Evolutionary conservation across 768 basidiomycete genomes (phyloP).

Genomic region (Boletus subcaerulescens): DNA sequence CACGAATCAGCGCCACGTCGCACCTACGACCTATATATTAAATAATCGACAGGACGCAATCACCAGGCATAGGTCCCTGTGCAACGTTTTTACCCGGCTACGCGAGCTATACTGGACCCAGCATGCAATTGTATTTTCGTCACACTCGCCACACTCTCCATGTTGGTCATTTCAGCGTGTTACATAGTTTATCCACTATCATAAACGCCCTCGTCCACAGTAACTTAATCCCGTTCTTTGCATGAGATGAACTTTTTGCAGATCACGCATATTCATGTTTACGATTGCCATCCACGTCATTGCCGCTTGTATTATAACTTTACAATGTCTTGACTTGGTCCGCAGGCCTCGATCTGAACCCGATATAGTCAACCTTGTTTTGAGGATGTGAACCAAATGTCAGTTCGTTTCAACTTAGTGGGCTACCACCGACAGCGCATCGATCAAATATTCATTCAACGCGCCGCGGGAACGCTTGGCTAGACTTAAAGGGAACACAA

Average conservation of each 20-base stretch:
- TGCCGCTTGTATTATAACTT: neutral
- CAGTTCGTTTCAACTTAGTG: too few species aligned
- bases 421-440: too few species aligned
- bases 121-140: neutral
- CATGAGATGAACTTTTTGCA: neutral
- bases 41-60: conserved; percentile 3
- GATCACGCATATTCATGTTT: neutral
- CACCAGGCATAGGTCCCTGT: conserved; percentile 10
- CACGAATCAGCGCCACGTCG: conserved; percentile 6
- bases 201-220: conserved; percentile 1
- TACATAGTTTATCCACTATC: conserved; percentile 25
- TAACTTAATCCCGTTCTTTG: conserved; percentile 20
- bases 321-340: neutral
- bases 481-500: too few species aligned
- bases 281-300: neutral
- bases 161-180: neutral
- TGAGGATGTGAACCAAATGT: too few species aligned
- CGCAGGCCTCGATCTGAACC: too few species aligned
- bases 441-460: too few species aligned
- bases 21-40: conserved; percentile 12
- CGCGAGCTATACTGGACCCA: neutral
- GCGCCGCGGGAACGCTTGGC: too few species aligned
- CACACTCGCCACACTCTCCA: neutral
- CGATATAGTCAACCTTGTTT: too few species aligned
- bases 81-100: neutral